Evolutionary conservation across 1,139 yeast species (phyloP).

Genomic region (Candida neerlandica): DNA sequence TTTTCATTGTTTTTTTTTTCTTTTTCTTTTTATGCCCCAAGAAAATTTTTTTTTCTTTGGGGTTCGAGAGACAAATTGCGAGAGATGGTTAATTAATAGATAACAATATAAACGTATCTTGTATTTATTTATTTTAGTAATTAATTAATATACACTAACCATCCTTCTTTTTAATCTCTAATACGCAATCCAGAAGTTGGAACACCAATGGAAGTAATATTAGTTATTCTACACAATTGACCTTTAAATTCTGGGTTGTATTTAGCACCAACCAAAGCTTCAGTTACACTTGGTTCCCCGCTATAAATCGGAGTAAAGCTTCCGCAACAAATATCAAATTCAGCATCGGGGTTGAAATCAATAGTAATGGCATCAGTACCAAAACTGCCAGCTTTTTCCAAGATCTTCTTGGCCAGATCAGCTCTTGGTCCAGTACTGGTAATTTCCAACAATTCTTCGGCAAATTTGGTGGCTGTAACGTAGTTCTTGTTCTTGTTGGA

Average conservation of each 20-base stretch:
- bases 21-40: neutral
- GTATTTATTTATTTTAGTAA: neutral
- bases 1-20: neutral
- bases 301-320: slow-evolving; percentile 87
- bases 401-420: slow-evolving; percentile 84
- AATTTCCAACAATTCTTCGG: slow-evolving; percentile 74
- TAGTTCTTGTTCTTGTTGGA: slow-evolving; percentile 85
- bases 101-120: neutral
- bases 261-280: slow-evolving; percentile 90
- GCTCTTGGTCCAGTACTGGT: slow-evolving; percentile 76
- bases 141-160: neutral
- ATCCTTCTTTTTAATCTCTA: slow-evolving; percentile 17
- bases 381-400: slow-evolving; percentile 74
- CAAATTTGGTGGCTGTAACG: slow-evolving; percentile 89
- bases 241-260: slow-evolving; percentile 82
- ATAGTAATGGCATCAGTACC: slow-evolving; percentile 87
- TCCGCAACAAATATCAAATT: slow-evolving; percentile 86
- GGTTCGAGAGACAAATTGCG: neutral
- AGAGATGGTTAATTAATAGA: no score
- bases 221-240: slow-evolving; percentile 72
- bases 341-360: slow-evolving; percentile 91
- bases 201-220: slow-evolving; percentile 83
- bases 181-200: slow-evolving; percentile 91
- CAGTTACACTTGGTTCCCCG: slow-evolving; percentile 68
- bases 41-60: neutral